Base-by-base conservation (phyloP, 805 yeast genomes). In the Candida awuae region DNA sequence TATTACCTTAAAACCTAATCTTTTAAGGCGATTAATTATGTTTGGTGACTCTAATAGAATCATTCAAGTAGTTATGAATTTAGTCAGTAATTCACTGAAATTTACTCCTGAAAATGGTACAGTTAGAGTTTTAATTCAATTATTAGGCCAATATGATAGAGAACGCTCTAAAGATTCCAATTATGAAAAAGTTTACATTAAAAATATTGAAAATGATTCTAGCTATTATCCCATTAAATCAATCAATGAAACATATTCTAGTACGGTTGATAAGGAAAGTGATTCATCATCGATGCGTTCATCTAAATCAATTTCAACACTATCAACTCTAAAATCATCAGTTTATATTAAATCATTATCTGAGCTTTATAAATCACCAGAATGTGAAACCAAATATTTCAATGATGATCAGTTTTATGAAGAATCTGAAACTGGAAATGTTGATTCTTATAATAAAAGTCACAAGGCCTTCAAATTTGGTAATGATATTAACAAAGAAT, bases 21-120 rank as follows among this genome's bases (percentile, higher is more conserved):
- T 63, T 12, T 61, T 74, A 36, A 67, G 82, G 42, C 73, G 73
- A 45, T 71, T 83, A 68, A 71, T 85, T 2, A 62, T 90, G 7
- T 76, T 69, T 60, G 97, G 96, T 2, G 98, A 90, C 59, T 77
- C 92, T 8, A 87, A 86, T 58, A 68, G 97, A 55, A 84, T 92
- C 30, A 75, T 85, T 40, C 98, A 90, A 58, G 81, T 92, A 35
- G 79, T 90, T 6, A 87, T 90, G 88, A 92, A 92, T 53, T 66
- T 92, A 39, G 92, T 90, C 8, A 81, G 94, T 14, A 90, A 92
- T 60, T 79, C 95, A 0, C 66, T 92, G 51, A 92, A 92, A 57
- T 92, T 92, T 52, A 88, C 97, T 0, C 95, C 95, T 0, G 82
- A 78, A 14, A 84, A 85, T 43, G 97, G 97, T 2, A 70, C 73